These are phyloP conservation scores for Colletotrichum godetiae DNA, from an alignment of 2,329 filamentous ascomycete genomes.

Conservation along the genomic window DNA sequence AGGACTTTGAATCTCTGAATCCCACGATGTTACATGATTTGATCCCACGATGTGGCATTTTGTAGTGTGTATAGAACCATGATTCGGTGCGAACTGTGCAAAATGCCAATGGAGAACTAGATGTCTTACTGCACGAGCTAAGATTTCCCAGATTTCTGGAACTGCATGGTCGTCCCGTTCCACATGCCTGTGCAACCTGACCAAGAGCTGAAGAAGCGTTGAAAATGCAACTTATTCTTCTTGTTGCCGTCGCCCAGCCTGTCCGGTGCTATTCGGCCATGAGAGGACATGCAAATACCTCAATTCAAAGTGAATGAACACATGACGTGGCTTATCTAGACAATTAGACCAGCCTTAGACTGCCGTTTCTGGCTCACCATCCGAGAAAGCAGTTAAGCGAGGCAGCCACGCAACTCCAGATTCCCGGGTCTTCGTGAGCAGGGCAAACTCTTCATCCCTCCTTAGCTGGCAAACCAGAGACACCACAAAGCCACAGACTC, in stretches of 20 bases:
- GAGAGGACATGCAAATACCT: not conserved
- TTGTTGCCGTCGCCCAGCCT: not conserved
- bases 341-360: not conserved
- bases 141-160: not conserved
- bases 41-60: not conserved
- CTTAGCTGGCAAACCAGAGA: not conserved
- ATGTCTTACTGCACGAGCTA: not conserved
- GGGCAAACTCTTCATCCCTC: not conserved
- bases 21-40: not conserved
- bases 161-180: not conserved
- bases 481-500: conserved; percentile 12
- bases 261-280: not conserved
- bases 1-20: not conserved
- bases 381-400: not conserved
- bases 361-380: not conserved
- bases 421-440: not conserved
- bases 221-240: not conserved
- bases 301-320: not conserved
- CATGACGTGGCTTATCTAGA: not conserved
- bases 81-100: not conserved
- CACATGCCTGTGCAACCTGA: not conserved
- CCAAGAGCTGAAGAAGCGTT: not conserved
- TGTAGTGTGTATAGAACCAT: not conserved
- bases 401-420: not conserved
- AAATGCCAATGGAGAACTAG: not conserved